Base-by-base conservation (phyloP, 108 stramenopile genomes). In the Discostella pseudostelligera region DNA sequence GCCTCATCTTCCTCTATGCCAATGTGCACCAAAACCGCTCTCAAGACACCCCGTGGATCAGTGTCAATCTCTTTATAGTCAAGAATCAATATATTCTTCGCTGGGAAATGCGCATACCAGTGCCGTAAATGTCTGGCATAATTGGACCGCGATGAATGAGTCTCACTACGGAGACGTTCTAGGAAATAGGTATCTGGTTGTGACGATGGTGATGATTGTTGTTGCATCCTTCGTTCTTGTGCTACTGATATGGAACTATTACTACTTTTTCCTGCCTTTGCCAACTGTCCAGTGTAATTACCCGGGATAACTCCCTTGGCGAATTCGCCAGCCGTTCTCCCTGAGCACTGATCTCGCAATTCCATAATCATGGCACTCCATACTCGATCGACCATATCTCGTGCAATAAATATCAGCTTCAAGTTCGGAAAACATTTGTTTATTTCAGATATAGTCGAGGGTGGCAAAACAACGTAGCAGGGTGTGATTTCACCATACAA, bases 341-440 rank as follows among this genome's bases (percentile, higher is more conserved):
- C 83, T 53, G 65, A 56, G 19, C 43, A 74, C 20, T 58, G 54
- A 71, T 84, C 70, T 13, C 78, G 46, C 35, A 81, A 29, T 56
- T 84, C 83, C 83, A 84, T 84, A 0, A 67, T 46, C 42, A 81
- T 60, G n/a, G 80, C 80, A 42, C 73, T 75, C 80, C 83, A 84
- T 1, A 77, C 80, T 55, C 83, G 21, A 39, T 79, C 80, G 5
- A 84, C 71, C 21, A 84, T 20, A 66, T 84, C 76, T 7, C 83
- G 72, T 10, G 83, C 83, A 0, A 84, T 14, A 26, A 84, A 84
- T 22, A 84, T 46, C 2, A 84, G 44, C 26, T 69, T 78, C 9
- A 70, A 37, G 0, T 71, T 8, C 24, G 83, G 83, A 46, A 81
- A 81, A 14, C 59, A 59, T 13, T 19, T 13, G 20, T 39, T 14